Percentiles rank a stretch among this genome's conserved stretches.
Conservation (phyloP, 305 asterid genomes). For the Striga hermonthica region DNA sequence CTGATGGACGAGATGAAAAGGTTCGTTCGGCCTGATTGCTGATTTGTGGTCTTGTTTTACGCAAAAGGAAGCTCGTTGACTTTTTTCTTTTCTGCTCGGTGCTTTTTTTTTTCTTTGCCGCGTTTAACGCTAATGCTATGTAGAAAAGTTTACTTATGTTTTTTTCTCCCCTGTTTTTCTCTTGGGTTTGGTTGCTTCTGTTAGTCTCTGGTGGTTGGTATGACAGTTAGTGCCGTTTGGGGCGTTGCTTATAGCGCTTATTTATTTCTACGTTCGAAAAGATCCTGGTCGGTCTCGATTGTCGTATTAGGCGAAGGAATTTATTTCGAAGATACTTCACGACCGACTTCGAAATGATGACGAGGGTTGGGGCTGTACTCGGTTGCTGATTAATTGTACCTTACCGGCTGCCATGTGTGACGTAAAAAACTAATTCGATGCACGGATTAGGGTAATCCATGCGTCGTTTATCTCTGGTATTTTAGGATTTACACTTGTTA, state of each 20-base stretch:
- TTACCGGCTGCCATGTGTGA: slow-evolving; percentile 2
- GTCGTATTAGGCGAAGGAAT: slow-evolving; percentile 1
- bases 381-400: slow-evolving; percentile 14
- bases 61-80: slow-evolving; percentile 34
- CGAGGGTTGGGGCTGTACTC: slow-evolving; percentile 13
- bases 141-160: slow-evolving; percentile 18
- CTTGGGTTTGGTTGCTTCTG: neutral
- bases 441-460: slow-evolving; percentile 42
- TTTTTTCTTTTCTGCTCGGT: slow-evolving; percentile 24
- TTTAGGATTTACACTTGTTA: slow-evolving; percentile 16
- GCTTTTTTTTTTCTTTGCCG: slow-evolving; percentile 1
- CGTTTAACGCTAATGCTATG: slow-evolving; percentile 35
- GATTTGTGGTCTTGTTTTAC: slow-evolving; percentile 31
- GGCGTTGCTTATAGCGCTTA: no score
- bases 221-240: neutral
- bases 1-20: slow-evolving; percentile 54
- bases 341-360: slow-evolving; percentile 1
- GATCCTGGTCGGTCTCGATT: neutral
- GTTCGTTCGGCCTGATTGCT: slow-evolving; percentile 52
- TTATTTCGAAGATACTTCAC: neutral
- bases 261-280: no score
- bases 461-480: slow-evolving; percentile 26
- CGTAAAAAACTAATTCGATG: slow-evolving; percentile 32
- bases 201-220: neutral
- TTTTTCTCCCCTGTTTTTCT: slow-evolving; percentile 17